Evolutionary conservation across 805 yeast genomes (phyloP), one percentile per base, ranked within the genome.

Genomic region (Yamadazyma paraphyllophila): DNA sequence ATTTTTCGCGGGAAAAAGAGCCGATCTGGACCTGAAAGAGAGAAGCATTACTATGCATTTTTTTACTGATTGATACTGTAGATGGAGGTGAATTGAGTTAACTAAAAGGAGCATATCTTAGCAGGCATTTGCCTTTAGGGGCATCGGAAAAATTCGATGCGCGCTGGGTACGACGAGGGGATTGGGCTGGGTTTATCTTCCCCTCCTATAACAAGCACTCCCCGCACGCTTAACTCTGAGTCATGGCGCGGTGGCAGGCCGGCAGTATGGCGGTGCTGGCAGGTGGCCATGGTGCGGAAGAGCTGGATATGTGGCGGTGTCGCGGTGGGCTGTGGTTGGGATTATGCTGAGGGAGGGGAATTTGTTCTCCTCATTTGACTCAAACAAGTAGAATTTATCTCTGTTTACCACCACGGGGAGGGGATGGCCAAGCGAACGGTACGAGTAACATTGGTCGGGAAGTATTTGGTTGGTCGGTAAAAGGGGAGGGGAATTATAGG

Each of bases 271-370:
- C 24, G 24, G 24, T 20, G 6, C n/a, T n/a, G 24, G 24, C 6
- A 3, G 24, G 24, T 6, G 24, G 13, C 8, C 11, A 9, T 4
- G 31, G 31, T 9, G 31, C 31, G 31, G 31, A 4, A 11, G 31
- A 9, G 4, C 4, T 4, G 31, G 7, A 7, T 29, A 29, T 20
- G 31, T 29, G 13, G 31, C 31, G 31, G 4, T 29, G 31, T 29
- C 31, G 31, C 31, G 31, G 31, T 29, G 31, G 11, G 13, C 13
- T 10, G 31, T 10, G 31, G 31, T 29, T 29, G 13, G 11, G 31
- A 11, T 29, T 10, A 29, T 29, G 31, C 31, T 29, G 31, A 29
- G 14, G 20, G 38, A 36, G 38, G 38, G 27, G 38, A 36, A 36
- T 13, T 8, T 5, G 4, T 24, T 36, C 38, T 26, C 38, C 38